phyloP scores from a whole-genome alignment of 2,329 filamentous ascomycete species.

The Orbilia javanica region DNA sequence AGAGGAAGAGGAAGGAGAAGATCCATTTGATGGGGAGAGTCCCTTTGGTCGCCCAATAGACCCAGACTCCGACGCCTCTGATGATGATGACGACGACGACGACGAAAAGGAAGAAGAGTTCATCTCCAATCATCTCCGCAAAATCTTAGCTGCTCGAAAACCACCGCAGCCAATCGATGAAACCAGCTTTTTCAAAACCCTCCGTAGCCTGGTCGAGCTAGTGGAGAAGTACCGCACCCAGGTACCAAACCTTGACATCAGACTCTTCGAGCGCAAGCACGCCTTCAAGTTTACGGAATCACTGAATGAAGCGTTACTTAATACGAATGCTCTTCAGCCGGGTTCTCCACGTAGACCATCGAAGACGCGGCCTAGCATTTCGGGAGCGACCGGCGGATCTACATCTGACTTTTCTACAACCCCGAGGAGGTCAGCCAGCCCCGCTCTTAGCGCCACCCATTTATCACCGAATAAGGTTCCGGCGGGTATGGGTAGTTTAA shows the following conservation, averaged over 20 bases:
- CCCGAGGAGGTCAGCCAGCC: slow-evolving; percentile 38
- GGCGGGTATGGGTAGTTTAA: slow-evolving; percentile 8
- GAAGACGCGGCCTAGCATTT: slow-evolving; percentile 33
- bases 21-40: slow-evolving; percentile 45
- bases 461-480: slow-evolving; percentile 40
- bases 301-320: slow-evolving; percentile 65
- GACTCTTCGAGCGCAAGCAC: slow-evolving; percentile 68
- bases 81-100: slow-evolving; percentile 25
- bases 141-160: slow-evolving; percentile 63
- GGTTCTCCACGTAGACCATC: slow-evolving; percentile 54
- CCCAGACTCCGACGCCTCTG: slow-evolving; percentile 18
- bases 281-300: slow-evolving; percentile 68
- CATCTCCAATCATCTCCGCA: slow-evolving; percentile 38
- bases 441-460: slow-evolving; percentile 44
- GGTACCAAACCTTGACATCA: slow-evolving; percentile 68
- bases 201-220: slow-evolving; percentile 66
- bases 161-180: slow-evolving; percentile 61
- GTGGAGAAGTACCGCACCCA: slow-evolving; percentile 66
- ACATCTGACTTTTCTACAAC: slow-evolving; percentile 47
- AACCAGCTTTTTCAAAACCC: slow-evolving; percentile 62
- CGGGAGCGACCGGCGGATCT: slow-evolving; percentile 18
- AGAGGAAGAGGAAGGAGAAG: slow-evolving; percentile 61
- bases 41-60: slow-evolving; percentile 37
- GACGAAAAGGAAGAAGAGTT: slow-evolving; percentile 53
- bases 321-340: slow-evolving; percentile 59